A percentile compares a stretch with the other conserved stretches of the same genome.
Conservation (phyloP, 2,329 filamentous ascomycete genomes). For the Stagonosporopsis chrysanthemi region DNA sequence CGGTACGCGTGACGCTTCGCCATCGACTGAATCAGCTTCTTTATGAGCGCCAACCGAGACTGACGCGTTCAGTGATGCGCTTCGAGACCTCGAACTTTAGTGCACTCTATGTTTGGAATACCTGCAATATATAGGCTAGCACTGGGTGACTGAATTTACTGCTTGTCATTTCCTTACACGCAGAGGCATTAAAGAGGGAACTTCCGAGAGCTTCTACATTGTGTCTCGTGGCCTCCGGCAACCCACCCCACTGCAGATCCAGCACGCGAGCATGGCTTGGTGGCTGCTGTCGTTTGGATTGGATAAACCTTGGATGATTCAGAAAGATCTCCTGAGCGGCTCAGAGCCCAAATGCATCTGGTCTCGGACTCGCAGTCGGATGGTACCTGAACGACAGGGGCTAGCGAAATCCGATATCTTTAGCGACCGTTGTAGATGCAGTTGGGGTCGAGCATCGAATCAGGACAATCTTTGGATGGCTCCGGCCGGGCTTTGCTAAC, state of each 20-base stretch:
- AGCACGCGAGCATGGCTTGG: slow-evolving; percentile 20
- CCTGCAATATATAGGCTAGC: not conserved
- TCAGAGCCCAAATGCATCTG: slow-evolving; percentile 1
- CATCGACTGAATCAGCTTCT: slow-evolving; percentile 14
- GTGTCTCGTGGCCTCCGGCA: not conserved
- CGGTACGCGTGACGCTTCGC: slow-evolving; percentile 13
- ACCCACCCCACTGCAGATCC: slow-evolving; percentile 3
- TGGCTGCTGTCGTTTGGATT: slow-evolving; percentile 12
- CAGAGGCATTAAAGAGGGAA: not conserved
- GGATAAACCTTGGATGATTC: slow-evolving; percentile 5
- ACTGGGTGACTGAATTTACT: not conserved
- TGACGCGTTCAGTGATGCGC: slow-evolving; percentile 18
- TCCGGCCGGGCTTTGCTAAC: not conserved
- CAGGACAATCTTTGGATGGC: not conserved
- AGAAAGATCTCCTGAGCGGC: slow-evolving; percentile 8
- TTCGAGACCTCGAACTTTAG: not conserved
- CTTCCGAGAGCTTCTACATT: not conserved
- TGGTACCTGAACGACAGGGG: slow-evolving; percentile 12
- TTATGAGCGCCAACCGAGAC: slow-evolving; percentile 27
- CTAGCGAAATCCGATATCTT: slow-evolving; percentile 11
- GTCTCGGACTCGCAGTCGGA: slow-evolving; percentile 3
- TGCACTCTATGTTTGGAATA: not conserved
- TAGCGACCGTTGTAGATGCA: slow-evolving; percentile 21
- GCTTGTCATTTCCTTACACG: not conserved
- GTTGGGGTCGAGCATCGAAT: slow-evolving; percentile 3